Evolutionary conservation across 805 yeast species (phyloP).

Genomic region (Aciculoconidium aculeatum): DNA sequence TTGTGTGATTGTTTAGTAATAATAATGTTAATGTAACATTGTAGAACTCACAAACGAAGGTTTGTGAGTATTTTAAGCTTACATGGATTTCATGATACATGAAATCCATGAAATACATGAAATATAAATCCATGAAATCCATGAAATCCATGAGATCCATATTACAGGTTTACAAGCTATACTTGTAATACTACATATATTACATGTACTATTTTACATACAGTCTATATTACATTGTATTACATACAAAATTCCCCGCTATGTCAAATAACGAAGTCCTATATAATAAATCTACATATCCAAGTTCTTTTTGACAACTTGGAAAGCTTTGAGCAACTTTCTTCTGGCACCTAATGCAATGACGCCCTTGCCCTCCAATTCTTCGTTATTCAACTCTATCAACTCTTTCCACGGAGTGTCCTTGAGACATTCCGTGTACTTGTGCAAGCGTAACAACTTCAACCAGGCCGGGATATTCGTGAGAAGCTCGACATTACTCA

Average conservation of each 20-base stretch:
- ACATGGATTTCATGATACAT: too few relatives aligned
- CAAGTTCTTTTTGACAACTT: constrained; percentile 49
- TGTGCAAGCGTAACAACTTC: constrained; percentile 82
- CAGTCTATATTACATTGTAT: constrained; percentile 1
- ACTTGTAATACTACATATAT: too few relatives aligned
- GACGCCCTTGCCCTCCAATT: constrained; percentile 76
- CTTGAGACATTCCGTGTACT: constrained; percentile 81
- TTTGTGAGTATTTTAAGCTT: constrained; percentile 1
- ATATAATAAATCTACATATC: constrained; percentile 1
- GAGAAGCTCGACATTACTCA: constrained; percentile 43
- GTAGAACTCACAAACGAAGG: not conserved
- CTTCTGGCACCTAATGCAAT: constrained; percentile 94
- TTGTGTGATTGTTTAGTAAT: constrained; percentile 19
- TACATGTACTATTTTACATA: not conserved
- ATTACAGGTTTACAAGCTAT: too few relatives aligned
- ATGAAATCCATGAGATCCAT: too few relatives aligned
- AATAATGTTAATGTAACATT: not conserved
- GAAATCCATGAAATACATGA: too few relatives aligned
- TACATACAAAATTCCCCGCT: constrained; percentile 2
- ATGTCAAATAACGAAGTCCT: constrained; percentile 10
- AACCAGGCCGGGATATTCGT: constrained; percentile 89
- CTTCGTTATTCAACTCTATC: constrained; percentile 61
- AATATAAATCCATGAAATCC: too few relatives aligned
- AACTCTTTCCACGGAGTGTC: constrained; percentile 74
- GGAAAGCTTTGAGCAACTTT: constrained; percentile 87